Evolutionary conservation across 2,329 filamentous ascomycete genomes (phyloP).

Genomic region (Alternaria sp.): DNA sequence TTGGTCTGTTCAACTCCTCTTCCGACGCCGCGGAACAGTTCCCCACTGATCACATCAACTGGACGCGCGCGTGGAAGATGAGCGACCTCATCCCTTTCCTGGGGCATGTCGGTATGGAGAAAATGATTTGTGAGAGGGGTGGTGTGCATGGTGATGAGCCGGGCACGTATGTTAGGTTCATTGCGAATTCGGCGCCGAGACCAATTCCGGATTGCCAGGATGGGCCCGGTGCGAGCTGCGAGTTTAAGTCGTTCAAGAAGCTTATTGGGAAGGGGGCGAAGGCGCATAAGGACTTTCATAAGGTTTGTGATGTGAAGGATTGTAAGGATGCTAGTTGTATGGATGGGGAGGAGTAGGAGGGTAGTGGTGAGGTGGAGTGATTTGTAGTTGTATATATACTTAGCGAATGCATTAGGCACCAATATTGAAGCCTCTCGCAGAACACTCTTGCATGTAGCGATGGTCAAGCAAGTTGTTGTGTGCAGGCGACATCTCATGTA

Average conservation of each 20-base stretch:
- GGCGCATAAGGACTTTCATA: conserved; percentile 37
- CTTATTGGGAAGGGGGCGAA: conserved; percentile 52
- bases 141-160: conserved; percentile 53
- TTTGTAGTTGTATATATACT: background rate
- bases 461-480: no score
- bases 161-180: conserved; percentile 59
- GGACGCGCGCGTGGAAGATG: conserved; percentile 68
- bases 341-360: background rate
- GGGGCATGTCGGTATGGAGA: conserved; percentile 69
- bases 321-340: conserved; percentile 6
- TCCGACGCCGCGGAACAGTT: conserved; percentile 68
- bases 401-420: background rate
- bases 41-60: conserved; percentile 63
- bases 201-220: conserved; percentile 55
- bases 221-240: conserved; percentile 59
- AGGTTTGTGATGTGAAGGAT: conserved; percentile 36
- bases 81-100: conserved; percentile 69
- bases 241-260: conserved; percentile 50
- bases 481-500: no score
- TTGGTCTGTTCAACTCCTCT: conserved; percentile 73
- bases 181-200: conserved; percentile 59
- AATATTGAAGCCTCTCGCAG: no score
- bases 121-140: conserved; percentile 62
- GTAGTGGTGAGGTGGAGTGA: background rate
- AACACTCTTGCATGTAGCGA: no score